Percentiles rank a stretch among this genome's conserved stretches.
Evolutionary conservation across 495 filamentous ascomycete species (phyloP).

Genomic region (Podospora bellae-mahoneyi): DNA sequence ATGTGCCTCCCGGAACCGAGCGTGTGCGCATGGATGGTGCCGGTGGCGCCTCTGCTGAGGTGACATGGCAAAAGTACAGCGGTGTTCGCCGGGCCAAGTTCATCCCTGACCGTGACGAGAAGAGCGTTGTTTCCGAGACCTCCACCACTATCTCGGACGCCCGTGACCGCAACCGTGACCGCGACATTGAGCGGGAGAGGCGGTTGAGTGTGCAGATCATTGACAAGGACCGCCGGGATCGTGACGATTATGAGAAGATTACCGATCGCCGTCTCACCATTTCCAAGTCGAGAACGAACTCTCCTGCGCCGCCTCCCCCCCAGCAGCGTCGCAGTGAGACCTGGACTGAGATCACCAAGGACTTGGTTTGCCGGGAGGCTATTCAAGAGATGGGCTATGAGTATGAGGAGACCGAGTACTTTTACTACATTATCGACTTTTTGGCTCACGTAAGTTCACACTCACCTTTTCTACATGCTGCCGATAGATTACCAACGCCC

Average conservation of each 20-base stretch:
- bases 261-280: constrained; percentile 44
- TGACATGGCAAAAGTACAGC: constrained; percentile 73
- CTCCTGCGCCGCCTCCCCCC: constrained; percentile 23
- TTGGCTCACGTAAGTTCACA: constrained; percentile 69
- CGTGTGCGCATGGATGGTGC: constrained; percentile 71
- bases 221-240: constrained; percentile 33
- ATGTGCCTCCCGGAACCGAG: constrained; percentile 75
- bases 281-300: constrained; percentile 26
- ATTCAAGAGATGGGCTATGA: constrained; percentile 82
- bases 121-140: constrained; percentile 26
- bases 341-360: constrained; percentile 98
- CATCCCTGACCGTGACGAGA: constrained; percentile 49
- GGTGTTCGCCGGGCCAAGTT: constrained; percentile 69
- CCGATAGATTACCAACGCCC: constrained; percentile 22
- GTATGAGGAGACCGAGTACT: constrained; percentile 84
- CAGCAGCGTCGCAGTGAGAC: constrained; percentile 57
- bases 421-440: constrained; percentile 92
- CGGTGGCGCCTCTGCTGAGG: constrained; percentile 62
- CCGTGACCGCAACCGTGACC: constrained; percentile 38
- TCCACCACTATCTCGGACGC: constrained; percentile 30
- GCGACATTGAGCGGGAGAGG: constrained; percentile 23
- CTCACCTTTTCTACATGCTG: constrained; percentile 10
- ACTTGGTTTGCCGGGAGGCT: constrained; percentile 82
- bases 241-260: constrained; percentile 46
- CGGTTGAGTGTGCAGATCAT: constrained; percentile 45